Percentiles rank a stretch among this genome's conserved stretches.
phyloP scores from a whole-genome alignment of 2,329 filamentous ascomycete genomes.

The Dactylellina leptospora region DNA sequence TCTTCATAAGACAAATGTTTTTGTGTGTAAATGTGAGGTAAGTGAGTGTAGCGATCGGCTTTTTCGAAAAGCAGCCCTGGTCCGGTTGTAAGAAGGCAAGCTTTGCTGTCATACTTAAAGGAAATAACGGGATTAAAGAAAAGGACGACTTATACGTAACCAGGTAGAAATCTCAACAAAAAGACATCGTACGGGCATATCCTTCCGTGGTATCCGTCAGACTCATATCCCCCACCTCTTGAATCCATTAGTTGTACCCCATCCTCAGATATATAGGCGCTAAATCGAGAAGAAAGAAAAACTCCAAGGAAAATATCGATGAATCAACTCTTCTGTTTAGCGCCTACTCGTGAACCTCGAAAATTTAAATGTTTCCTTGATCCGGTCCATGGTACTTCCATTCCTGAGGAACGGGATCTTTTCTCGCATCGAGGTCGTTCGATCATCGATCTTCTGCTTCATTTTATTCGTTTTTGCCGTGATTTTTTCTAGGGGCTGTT shows the following conservation, averaged over 20 bases:
- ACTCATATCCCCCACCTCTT: constrained; percentile 31
- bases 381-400: constrained; percentile 50
- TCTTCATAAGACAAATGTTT: constrained; percentile 43
- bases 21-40: constrained; percentile 8
- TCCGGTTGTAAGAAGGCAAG: constrained; percentile 32
- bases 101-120: constrained; percentile 18
- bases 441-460: constrained; percentile 45
- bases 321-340: constrained; percentile 15
- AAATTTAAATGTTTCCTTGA: constrained; percentile 52
- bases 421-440: constrained; percentile 43
- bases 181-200: background rate
- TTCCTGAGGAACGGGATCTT: constrained; percentile 51
- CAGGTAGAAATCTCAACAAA: background rate
- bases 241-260: constrained; percentile 32
- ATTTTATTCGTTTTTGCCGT: constrained; percentile 45
- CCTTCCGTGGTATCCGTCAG: constrained; percentile 21
- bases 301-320: too few species aligned
- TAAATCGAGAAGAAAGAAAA: constrained; percentile 3
- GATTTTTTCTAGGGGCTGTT: constrained; percentile 46
- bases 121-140: constrained; percentile 2
- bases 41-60: constrained; percentile 45
- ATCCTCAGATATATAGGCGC: constrained; percentile 13
- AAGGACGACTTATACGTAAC: constrained; percentile 4
- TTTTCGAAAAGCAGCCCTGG: constrained; percentile 51
- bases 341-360: constrained; percentile 43